Conservation (phyloP, 169 alveolate genomes). For the Amoebophrya sp. region DNA sequence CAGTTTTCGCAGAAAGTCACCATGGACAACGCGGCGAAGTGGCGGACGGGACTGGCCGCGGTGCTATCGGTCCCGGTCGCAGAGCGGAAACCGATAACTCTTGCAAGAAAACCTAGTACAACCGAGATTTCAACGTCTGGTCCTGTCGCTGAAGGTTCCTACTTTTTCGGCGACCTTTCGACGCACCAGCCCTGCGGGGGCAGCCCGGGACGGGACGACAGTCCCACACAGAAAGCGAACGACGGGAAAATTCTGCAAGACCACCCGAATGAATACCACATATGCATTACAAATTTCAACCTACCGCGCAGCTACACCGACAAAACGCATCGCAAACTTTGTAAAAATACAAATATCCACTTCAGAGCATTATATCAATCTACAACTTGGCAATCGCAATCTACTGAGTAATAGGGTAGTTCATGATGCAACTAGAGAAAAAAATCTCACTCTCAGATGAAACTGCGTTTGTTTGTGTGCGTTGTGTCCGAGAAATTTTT, state of each 20-base stretch:
- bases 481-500: too few species aligned
- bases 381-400: too few species aligned
- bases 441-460: too few species aligned
- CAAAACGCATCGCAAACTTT: too few species aligned
- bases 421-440: too few species aligned
- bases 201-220: background rate
- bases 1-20: background rate
- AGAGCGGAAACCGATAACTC: background rate
- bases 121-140: background rate
- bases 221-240: background rate
- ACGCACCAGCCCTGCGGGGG: constrained; percentile 21
- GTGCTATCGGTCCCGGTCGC: background rate
- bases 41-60: background rate
- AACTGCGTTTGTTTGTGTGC: too few species aligned
- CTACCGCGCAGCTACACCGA: background rate
- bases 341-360: too few species aligned
- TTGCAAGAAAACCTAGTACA: too few species aligned
- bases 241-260: background rate
- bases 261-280: background rate
- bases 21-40: background rate
- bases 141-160: background rate
- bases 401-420: too few species aligned
- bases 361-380: too few species aligned
- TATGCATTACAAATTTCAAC: background rate
- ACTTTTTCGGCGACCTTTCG: background rate